Conservation (phyloP, 1,284 basidiomycete genomes). For the Cutaneotrichosporon sp. region DNA sequence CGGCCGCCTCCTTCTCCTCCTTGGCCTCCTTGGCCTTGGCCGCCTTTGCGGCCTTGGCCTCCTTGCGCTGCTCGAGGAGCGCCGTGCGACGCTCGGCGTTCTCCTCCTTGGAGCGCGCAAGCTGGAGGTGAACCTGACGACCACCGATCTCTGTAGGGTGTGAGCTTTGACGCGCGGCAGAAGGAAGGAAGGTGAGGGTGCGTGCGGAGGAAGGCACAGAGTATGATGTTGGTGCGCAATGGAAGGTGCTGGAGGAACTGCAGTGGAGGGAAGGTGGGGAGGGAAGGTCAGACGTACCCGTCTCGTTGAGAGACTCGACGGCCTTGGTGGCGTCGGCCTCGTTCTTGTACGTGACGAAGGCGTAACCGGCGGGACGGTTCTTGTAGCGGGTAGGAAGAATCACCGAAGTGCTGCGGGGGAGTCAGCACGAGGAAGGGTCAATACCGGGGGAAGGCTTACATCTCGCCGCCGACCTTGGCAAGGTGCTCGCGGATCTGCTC, state of each 20-base stretch:
- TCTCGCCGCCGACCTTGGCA: constrained; percentile 40
- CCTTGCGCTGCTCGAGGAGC: constrained; percentile 33
- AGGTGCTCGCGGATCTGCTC: constrained; percentile 47
- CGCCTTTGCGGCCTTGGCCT: constrained; percentile 30
- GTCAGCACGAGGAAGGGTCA: neutral
- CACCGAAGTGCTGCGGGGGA: constrained; percentile 35
- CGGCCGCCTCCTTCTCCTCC: constrained; percentile 53
- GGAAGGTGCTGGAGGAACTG: neutral
- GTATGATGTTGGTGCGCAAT: neutral
- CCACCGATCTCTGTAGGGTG: constrained; percentile 68
- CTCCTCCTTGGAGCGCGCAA: constrained; percentile 87
- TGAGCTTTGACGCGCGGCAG: neutral
- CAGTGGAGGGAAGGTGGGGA: neutral
- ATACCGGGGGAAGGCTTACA: constrained; percentile 35
- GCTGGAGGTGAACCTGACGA: constrained; percentile 80
- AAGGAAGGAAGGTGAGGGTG: neutral
- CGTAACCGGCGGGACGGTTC: constrained; percentile 68
- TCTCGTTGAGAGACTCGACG: constrained; percentile 77
- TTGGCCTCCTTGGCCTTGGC: constrained; percentile 30
- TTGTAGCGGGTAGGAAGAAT: constrained; percentile 43
- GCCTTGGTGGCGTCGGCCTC: constrained; percentile 81
- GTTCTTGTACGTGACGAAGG: constrained; percentile 80
- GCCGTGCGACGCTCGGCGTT: constrained; percentile 61
- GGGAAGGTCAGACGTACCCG: constrained; percentile 4
- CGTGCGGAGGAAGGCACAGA: neutral